Evolutionary conservation across 768 basidiomycete species (phyloP), one percentile per base, ranked within the genome.

Genomic region (Saitozyma sp.): DNA sequence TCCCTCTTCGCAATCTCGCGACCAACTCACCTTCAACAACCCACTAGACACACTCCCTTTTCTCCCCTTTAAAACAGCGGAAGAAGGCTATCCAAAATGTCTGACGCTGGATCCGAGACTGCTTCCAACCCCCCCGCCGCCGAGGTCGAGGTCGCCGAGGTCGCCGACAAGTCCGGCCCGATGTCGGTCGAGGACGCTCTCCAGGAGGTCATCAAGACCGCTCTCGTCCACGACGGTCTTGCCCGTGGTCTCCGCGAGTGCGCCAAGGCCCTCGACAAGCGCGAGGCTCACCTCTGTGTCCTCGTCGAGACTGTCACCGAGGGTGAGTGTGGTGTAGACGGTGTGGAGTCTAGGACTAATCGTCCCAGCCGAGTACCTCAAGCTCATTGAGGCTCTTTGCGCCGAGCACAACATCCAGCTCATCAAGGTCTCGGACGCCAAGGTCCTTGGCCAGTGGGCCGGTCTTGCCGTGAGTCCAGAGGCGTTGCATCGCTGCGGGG

Each of bases 381-480:
- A 97, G 85, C 91, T 99, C 84, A 96, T 99, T 72, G 94, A 97
- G 84, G 95, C 95, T 55, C 92, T 99, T 79, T 98, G 95, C 80
- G 90, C 92, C 66, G 93, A 96, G 84, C 94, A 98, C 88, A 95
- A 94, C 83, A 97, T 98, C 84, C 92, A 93, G 85, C 84, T 99
- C 68, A 97, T 99, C 91, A 98, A 97, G 84, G 91, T 94, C 71
- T 91, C 91, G 74, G 95, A 98, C 81, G 89, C 92, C 78, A 99
- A 99, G 84, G 87, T 95, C 69, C 89, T 99, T 77, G 95, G 95
- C 42, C 91, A 89, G 71, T 98, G 95, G 95, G 93, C 92, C 73
- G 94, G 95, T 78, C 86, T 99, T 66, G 97, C 95, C 89, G 69
- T 70, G 50, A 60, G 69, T 67, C 16, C 9, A 8, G n/a, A 13